Evolutionary conservation across 225 moss, liverwort and hornwort genomes (phyloP).

Genomic region (Climacium dendroides): DNA sequence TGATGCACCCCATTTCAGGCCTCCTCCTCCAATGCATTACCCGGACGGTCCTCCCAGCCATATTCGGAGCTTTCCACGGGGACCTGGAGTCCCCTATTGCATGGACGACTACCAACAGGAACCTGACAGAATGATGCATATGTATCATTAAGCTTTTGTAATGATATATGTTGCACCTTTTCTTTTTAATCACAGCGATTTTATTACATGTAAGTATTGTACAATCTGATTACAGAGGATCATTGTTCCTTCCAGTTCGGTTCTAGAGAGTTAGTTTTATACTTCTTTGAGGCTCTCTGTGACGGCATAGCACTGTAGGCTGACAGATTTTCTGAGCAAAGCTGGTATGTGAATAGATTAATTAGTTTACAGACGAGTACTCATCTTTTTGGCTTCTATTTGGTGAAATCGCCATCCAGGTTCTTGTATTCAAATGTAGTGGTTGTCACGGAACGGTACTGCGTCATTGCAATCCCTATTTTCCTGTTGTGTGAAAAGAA

Average conservation of each 20-base stretch:
- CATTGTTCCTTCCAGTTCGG: background rate
- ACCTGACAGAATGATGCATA: slow-evolving; percentile 14
- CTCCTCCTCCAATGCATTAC: background rate
- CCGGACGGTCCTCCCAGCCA: background rate
- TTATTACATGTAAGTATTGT: background rate
- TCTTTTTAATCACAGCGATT: background rate
- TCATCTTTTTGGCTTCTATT: background rate
- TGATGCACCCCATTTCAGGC: background rate
- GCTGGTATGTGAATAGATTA: background rate
- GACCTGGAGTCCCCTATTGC: background rate
- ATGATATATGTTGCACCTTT: background rate
- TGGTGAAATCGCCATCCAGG: background rate
- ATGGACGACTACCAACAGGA: background rate
- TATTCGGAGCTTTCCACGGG: background rate
- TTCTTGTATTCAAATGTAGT: background rate
- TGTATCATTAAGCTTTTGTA: background rate
- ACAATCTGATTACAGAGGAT: background rate
- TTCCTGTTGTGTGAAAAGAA: background rate
- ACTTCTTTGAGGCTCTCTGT: background rate
- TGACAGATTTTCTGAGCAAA: background rate
- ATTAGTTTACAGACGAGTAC: background rate
- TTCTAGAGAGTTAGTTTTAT: background rate
- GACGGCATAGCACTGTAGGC: background rate
- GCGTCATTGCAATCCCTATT: background rate
- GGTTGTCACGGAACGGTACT: background rate